These are phyloP conservation scores for Thalia dealbata DNA, from an alignment of 176 grass and related monocot species.

Conservation along the genomic window DNA sequence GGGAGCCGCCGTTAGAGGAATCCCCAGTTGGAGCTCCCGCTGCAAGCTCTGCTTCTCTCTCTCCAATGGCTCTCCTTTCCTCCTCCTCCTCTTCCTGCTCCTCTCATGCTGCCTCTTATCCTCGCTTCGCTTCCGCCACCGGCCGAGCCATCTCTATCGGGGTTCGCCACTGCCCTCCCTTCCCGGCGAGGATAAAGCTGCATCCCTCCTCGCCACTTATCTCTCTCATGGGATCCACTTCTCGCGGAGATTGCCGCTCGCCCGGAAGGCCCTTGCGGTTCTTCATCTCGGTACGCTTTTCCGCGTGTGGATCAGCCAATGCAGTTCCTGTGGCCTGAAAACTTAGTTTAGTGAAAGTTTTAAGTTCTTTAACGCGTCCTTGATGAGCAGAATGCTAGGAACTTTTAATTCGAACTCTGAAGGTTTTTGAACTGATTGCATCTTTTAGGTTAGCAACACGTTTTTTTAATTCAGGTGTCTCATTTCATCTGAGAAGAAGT, in stretches of 20 bases:
- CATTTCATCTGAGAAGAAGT: too few relatives aligned
- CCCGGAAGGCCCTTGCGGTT: neutral
- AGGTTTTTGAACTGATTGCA: too few relatives aligned
- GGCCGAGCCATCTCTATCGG: neutral
- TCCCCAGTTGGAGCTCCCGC: neutral
- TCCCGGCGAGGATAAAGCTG: neutral
- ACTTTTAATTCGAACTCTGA: too few relatives aligned
- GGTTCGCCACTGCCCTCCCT: neutral
- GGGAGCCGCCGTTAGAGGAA: neutral
- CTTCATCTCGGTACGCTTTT: neutral
- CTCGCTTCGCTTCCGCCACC: neutral
- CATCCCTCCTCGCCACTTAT: neutral
- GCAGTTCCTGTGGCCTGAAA: neutral
- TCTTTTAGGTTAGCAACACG: too few relatives aligned
- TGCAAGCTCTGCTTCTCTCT: neutral
- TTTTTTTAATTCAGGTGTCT: too few relatives aligned
- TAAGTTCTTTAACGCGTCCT: too few relatives aligned
- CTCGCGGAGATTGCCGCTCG: neutral
- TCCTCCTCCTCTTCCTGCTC: neutral
- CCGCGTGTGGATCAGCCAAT: neutral
- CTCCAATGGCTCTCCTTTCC: slow-evolving; percentile 1
- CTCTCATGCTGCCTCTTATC: neutral
- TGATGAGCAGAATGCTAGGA: too few relatives aligned
- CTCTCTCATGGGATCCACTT: neutral
- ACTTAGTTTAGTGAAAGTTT: neutral